Conservation (phyloP, 2,329 filamentous ascomycete genomes). For the Ascochyta koolunga region DNA sequence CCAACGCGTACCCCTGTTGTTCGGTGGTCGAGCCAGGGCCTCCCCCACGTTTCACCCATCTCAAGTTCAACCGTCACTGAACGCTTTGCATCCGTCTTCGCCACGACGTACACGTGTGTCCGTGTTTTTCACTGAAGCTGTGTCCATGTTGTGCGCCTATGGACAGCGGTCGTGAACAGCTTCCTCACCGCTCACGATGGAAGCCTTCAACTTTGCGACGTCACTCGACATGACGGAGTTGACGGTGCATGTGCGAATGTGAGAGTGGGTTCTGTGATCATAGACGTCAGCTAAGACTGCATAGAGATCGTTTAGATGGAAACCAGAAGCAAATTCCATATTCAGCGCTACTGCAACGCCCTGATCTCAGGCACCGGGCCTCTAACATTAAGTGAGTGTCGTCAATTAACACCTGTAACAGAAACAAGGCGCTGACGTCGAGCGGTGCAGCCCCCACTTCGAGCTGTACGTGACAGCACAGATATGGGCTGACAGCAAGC, state of each 20-base stretch:
- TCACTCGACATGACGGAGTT: constrained; percentile 79
- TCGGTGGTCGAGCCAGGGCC: constrained; percentile 8
- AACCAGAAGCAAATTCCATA: constrained; percentile 75
- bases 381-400: constrained; percentile 74
- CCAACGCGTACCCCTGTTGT: constrained; percentile 27
- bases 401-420: background rate
- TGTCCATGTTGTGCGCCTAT: constrained; percentile 23
- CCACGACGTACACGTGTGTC: background rate
- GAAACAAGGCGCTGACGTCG: constrained; percentile 4
- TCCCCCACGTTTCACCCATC: constrained; percentile 16
- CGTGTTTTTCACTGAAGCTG: background rate
- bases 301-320: constrained; percentile 76
- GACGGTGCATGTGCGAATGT: constrained; percentile 70
- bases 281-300: constrained; percentile 25
- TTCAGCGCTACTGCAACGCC: constrained; percentile 77
- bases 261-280: constrained; percentile 31
- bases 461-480: constrained; percentile 94
- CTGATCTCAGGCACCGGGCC: constrained; percentile 83
- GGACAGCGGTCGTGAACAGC: constrained; percentile 31
- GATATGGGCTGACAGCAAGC: constrained; percentile 95
- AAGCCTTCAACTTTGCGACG: constrained; percentile 93
- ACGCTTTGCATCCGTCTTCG: background rate
- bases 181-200: constrained; percentile 63
- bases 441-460: constrained; percentile 68
- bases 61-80: background rate